These are phyloP conservation scores for Eremothecium gossypii DNA, from an alignment of 1,139 yeast genomes.

Conservation along the genomic window DNA sequence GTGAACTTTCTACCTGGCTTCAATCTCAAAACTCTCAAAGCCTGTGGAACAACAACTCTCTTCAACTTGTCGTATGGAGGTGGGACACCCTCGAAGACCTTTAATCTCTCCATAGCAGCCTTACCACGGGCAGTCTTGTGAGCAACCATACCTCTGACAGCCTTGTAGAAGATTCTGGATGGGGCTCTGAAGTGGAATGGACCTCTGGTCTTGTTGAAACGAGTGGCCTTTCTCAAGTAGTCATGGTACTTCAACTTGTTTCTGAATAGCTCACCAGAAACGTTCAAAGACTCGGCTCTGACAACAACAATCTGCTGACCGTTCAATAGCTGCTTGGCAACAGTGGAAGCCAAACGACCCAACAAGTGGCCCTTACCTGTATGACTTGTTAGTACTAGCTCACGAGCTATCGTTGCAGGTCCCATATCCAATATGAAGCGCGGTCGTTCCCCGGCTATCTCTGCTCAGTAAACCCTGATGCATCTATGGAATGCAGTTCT, in stretches of 20 bases:
- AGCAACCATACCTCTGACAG: constrained; percentile 98
- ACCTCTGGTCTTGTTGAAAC: constrained; percentile 98
- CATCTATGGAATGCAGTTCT: background rate
- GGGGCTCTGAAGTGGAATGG: constrained; percentile 99
- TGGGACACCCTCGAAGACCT: constrained; percentile 99
- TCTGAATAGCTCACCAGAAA: constrained; percentile 99
- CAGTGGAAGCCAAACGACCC: constrained; percentile 99
- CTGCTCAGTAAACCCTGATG: too few species aligned
- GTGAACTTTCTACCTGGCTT: constrained; percentile 99
- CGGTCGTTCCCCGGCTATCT: too few species aligned
- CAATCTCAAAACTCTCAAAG: constrained; percentile 97
- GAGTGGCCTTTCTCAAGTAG: constrained; percentile 98
- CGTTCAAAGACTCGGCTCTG: constrained; percentile 97
- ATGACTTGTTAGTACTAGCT: constrained; percentile 12
- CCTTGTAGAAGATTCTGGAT: constrained; percentile 98
- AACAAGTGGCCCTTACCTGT: constrained; percentile 94
- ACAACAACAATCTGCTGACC: constrained; percentile 98
- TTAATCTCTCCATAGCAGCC: constrained; percentile 98
- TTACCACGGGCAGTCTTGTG: constrained; percentile 99
- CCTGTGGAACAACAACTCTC: constrained; percentile 99
- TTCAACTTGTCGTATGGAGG: constrained; percentile 99
- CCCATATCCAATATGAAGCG: too few species aligned
- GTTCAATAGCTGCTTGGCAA: constrained; percentile 96
- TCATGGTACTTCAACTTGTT: constrained; percentile 99
- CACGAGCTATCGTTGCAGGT: too few species aligned